Percentiles rank a stretch among this genome's conserved stretches.
Evolutionary conservation across 2,329 filamentous ascomycete genomes (phyloP).

Genomic region (Cordyceps pruinosa): DNA sequence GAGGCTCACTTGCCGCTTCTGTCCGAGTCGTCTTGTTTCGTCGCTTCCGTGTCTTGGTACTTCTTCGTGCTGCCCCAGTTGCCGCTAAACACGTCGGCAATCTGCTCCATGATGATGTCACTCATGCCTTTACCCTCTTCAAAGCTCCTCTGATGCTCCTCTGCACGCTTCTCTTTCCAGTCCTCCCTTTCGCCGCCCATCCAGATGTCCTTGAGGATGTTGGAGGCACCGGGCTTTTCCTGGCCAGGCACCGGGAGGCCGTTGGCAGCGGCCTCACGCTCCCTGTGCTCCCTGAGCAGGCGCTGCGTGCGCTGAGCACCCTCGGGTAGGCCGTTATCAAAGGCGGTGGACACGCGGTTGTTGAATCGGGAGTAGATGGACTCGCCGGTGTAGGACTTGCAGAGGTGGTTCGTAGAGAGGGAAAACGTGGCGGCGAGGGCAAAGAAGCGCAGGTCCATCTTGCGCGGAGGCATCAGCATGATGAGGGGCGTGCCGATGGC

Average conservation of each 20-base stretch:
- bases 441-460: constrained; percentile 43
- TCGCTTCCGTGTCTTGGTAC: constrained; percentile 18
- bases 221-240: constrained; percentile 25
- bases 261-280: constrained; percentile 28
- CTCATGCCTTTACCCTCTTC: constrained; percentile 50
- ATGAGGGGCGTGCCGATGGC: constrained; percentile 41
- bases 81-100: constrained; percentile 45
- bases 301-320: constrained; percentile 41
- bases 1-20: constrained; percentile 17
- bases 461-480: constrained; percentile 46
- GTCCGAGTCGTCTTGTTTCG: constrained; percentile 16
- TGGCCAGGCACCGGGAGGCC: constrained; percentile 15
- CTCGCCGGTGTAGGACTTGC: constrained; percentile 49
- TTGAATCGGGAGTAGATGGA: constrained; percentile 44
- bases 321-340: constrained; percentile 51
- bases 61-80: constrained; percentile 27
- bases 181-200: constrained; percentile 50
- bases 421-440: constrained; percentile 45
- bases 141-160: constrained; percentile 45
- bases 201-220: constrained; percentile 44
- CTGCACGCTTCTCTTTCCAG: constrained; percentile 46
- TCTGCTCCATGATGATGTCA: constrained; percentile 50
- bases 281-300: constrained; percentile 40
- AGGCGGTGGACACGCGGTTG: constrained; percentile 36
- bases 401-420: constrained; percentile 48